These are phyloP conservation scores for Sarocladium oryzae DNA, from an alignment of 2,329 filamentous ascomycete genomes.

Conservation along the genomic window DNA sequence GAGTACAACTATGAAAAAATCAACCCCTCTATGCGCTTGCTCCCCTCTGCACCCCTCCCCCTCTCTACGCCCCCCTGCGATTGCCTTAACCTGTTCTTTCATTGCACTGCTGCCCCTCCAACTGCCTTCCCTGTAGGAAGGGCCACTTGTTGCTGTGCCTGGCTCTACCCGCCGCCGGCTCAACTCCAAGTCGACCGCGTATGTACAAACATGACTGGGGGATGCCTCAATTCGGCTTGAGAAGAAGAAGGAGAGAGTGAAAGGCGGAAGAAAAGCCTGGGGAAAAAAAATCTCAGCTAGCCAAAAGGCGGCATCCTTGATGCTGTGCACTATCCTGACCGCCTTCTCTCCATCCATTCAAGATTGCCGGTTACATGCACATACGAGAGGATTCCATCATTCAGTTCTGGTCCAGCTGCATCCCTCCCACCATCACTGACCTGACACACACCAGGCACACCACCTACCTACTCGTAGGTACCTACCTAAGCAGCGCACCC, in stretches of 20 bases:
- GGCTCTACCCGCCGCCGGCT: background rate
- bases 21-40: background rate
- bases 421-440: slow-evolving; percentile 4
- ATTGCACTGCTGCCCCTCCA: background rate
- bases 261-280: no score
- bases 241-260: background rate
- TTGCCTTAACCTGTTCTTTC: background rate
- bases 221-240: no score
- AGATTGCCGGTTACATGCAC: no score
- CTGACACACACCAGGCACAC: background rate
- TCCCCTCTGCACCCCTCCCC: background rate
- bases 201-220: no score
- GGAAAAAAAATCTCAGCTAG: no score
- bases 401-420: background rate
- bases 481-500: no score
- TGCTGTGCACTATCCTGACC: background rate
- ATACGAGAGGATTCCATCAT: no score
- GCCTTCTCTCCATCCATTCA: background rate
- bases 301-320: background rate
- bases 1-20: background rate
- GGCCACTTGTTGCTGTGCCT: background rate
- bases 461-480: no score
- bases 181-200: background rate
- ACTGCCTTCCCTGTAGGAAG: no score
- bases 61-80: background rate